Evolutionary conservation across 2,329 filamentous ascomycete species (phyloP).

Genomic region (Colletotrichum godetiae): DNA sequence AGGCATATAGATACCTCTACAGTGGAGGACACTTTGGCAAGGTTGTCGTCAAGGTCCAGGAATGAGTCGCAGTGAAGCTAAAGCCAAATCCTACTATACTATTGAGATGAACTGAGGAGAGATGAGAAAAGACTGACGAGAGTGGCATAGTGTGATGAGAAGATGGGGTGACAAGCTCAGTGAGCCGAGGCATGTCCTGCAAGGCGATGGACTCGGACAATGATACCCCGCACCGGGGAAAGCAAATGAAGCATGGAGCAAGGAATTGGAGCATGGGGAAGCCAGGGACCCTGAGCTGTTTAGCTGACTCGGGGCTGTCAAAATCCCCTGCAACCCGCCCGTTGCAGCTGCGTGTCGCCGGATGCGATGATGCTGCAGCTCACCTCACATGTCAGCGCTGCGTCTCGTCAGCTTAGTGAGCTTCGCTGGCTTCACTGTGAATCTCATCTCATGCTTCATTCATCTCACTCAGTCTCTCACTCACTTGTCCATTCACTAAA

Average conservation of each 20-base stretch:
- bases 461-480: background rate
- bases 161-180: background rate
- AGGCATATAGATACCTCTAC: constrained; percentile 64
- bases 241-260: background rate
- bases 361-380: background rate
- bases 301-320: constrained; percentile 10
- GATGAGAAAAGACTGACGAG: background rate
- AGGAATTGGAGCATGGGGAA: background rate
- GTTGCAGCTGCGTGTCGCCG: background rate
- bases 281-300: constrained; percentile 14
- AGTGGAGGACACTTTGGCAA: constrained; percentile 69
- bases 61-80: background rate
- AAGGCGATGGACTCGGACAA: constrained; percentile 7
- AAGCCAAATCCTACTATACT: background rate
- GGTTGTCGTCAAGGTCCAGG: constrained; percentile 58
- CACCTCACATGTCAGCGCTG: background rate
- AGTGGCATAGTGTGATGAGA: background rate
- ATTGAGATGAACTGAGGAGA: background rate
- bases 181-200: constrained; percentile 25
- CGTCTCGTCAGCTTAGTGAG: background rate
- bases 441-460: background rate
- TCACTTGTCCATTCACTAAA: background rate
- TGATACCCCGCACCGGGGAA: constrained; percentile 2
- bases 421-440: background rate
- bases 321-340: background rate